Percentiles rank a stretch among this genome's conserved stretches.
Evolutionary conservation across 2,329 filamentous ascomycete species (phyloP).

Genomic region (Metarhizium robertsii): DNA sequence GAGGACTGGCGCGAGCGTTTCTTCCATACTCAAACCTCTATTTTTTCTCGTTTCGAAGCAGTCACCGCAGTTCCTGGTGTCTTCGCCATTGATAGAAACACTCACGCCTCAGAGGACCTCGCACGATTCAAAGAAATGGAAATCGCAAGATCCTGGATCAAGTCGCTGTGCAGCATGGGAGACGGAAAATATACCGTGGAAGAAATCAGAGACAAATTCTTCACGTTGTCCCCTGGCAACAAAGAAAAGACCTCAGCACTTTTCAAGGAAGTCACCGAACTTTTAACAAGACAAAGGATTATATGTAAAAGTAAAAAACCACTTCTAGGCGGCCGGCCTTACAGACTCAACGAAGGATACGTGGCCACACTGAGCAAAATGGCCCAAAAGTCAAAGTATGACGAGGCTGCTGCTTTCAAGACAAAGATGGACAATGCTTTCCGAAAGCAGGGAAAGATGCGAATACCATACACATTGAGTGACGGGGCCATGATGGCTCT

Average conservation of each 20-base stretch:
- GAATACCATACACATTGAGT: slow-evolving; percentile 46
- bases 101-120: slow-evolving; percentile 1
- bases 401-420: slow-evolving; percentile 53
- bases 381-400: slow-evolving; percentile 43
- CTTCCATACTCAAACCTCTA: slow-evolving; percentile 42
- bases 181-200: slow-evolving; percentile 37
- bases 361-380: slow-evolving; percentile 46
- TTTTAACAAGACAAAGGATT: slow-evolving; percentile 41
- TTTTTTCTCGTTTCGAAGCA: slow-evolving; percentile 48
- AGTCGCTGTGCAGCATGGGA: slow-evolving; percentile 47
- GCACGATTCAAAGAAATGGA: slow-evolving; percentile 20
- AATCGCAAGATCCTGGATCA: slow-evolving; percentile 49
- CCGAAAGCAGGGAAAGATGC: slow-evolving; percentile 27
- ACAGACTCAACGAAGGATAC: slow-evolving; percentile 52
- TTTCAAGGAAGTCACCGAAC: slow-evolving; percentile 37
- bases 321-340: slow-evolving; percentile 49
- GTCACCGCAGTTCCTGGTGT: slow-evolving; percentile 38
- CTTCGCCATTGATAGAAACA: slow-evolving; percentile 14
- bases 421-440: slow-evolving; percentile 48
- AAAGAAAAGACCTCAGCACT: slow-evolving; percentile 31
- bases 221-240: slow-evolving; percentile 34
- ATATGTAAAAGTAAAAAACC: slow-evolving; percentile 52
- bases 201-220: slow-evolving; percentile 40
- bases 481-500: slow-evolving; percentile 60
- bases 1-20: slow-evolving; percentile 48